A percentile compares a stretch with the other conserved stretches of the same genome.
Conservation (phyloP, 441 rosid genomes). For the Gossypium aridum region DNA sequence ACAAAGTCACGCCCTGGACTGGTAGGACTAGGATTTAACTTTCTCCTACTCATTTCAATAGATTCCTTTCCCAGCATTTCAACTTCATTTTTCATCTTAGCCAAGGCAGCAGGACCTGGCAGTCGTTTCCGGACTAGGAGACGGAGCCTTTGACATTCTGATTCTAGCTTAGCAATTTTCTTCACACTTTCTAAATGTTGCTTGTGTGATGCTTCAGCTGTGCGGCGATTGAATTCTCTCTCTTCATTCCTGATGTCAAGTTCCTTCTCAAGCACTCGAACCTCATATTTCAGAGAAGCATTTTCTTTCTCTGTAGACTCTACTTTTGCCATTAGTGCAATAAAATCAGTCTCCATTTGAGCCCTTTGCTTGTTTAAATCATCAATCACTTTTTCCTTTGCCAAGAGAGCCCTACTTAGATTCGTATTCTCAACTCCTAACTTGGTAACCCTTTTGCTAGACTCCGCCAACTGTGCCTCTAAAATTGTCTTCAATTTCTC, state of each 20-base stretch:
- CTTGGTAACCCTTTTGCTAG: conserved; percentile 38
- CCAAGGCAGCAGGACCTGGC: conserved; percentile 71
- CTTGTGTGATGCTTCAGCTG: conserved; percentile 65
- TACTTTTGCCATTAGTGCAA: conserved; percentile 50
- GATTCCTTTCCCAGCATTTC: conserved; percentile 55
- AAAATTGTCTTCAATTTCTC: conserved; percentile 36
- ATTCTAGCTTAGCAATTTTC: conserved; percentile 79
- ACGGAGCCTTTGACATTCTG: conserved; percentile 84
- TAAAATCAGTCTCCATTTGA: conserved; percentile 44
- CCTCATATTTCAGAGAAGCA: conserved; percentile 71
- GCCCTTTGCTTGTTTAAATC: conserved; percentile 48
- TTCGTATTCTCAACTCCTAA: conserved; percentile 47
- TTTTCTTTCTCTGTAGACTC: conserved; percentile 74
- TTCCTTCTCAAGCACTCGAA: conserved; percentile 76
- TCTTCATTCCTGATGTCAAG: conserved; percentile 78
- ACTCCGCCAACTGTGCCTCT: conserved; percentile 47
- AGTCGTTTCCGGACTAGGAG: conserved; percentile 65
- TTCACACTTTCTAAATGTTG: conserved; percentile 67
- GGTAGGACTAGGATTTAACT: conserved; percentile 29
- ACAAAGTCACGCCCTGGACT: conserved; percentile 25
- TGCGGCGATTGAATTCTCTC: conserved; percentile 60
- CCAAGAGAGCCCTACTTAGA: conserved; percentile 48
- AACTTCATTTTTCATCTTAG: conserved; percentile 73
- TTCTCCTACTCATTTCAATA: conserved; percentile 42
- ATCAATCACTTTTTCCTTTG: conserved; percentile 47